Percentiles rank a stretch among this genome's conserved stretches.
phyloP scores from a whole-genome alignment of 305 asterid genomes.

The Solanum hybrid region DNA sequence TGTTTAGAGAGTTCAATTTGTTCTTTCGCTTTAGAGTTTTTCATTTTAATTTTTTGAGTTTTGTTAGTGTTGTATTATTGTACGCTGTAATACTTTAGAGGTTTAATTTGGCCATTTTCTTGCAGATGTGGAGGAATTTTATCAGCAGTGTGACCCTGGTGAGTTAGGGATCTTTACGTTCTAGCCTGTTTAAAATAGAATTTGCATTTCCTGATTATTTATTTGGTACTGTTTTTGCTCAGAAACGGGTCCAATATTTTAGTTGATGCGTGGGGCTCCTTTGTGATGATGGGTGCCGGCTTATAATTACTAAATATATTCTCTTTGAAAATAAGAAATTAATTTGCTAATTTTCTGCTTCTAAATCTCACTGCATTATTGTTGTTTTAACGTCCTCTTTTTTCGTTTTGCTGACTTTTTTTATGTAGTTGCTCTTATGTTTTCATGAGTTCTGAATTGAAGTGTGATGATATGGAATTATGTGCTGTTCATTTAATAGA shows the following conservation, averaged over 20 bases:
- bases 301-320: not conserved
- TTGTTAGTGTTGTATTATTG: not conserved
- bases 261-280: not conserved
- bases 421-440: not conserved
- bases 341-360: not conserved
- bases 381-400: not conserved
- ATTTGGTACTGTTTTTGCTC: not conserved
- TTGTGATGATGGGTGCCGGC: not conserved
- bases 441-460: not conserved
- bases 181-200: not conserved
- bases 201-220: not conserved
- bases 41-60: not conserved
- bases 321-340: not conserved
- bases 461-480: not conserved
- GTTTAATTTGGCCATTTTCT: not conserved
- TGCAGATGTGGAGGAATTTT: slow-evolving; percentile 19
- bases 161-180: slow-evolving; percentile 1
- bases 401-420: not conserved
- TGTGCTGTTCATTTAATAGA: not conserved
- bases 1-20: not conserved
- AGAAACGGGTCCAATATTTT: not conserved
- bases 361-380: not conserved
- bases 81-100: not conserved
- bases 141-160: slow-evolving; percentile 20
- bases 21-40: not conserved